phyloP scores from a whole-genome alignment of 768 basidiomycete species.

The Omphalotus guepiniiformis region DNA sequence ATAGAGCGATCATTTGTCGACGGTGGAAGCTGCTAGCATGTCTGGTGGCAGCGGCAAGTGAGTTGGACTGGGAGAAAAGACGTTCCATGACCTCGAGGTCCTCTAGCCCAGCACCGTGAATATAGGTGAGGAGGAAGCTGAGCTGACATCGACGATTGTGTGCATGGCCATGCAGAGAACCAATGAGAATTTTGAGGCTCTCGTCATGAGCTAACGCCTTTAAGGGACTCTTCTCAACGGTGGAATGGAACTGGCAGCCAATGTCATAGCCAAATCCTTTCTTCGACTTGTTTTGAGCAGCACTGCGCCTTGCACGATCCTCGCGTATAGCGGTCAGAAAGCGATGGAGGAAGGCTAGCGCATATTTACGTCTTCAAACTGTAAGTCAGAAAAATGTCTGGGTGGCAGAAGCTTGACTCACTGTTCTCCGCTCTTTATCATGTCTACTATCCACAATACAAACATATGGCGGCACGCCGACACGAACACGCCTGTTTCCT shows the following conservation, averaged over 20 bases:
- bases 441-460: slow-evolving; percentile 17
- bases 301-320: not conserved
- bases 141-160: slow-evolving; percentile 21
- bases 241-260: slow-evolving; percentile 18
- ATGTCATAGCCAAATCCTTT: slow-evolving; percentile 17
- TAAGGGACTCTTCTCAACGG: slow-evolving; percentile 15
- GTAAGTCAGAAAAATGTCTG: not conserved
- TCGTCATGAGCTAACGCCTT: not conserved
- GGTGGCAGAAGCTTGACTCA: not conserved
- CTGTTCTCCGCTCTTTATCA: slow-evolving; percentile 25
- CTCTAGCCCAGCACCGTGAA: slow-evolving; percentile 15
- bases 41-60: slow-evolving; percentile 7
- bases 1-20: slow-evolving; percentile 3
- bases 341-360: not conserved
- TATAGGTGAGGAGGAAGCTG: slow-evolving; percentile 12
- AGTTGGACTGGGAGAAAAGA: slow-evolving; percentile 9
- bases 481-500: slow-evolving; percentile 20
- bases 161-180: slow-evolving; percentile 19
- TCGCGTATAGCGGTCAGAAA: not conserved
- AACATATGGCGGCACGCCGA: slow-evolving; percentile 20
- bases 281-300: not conserved
- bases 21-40: slow-evolving; percentile 18
- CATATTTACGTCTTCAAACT: not conserved
- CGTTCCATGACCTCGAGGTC: slow-evolving; percentile 17
- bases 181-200: not conserved